Conservation (phyloP, 148 eudicot genomes). For the Vaccinium corymbosum region DNA sequence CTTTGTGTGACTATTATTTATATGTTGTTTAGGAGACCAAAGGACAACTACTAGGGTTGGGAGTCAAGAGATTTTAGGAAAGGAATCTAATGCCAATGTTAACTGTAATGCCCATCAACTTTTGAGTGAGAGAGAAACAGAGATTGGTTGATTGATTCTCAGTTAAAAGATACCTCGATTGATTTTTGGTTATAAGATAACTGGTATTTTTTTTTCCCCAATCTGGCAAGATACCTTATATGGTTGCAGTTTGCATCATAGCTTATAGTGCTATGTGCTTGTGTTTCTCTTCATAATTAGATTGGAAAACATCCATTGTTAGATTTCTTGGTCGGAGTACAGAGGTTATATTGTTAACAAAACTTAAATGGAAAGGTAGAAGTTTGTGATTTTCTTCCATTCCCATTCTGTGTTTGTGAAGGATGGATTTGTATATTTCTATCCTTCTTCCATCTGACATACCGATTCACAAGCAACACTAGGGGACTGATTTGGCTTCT, state of each 20-base stretch:
- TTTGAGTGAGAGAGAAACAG: background rate
- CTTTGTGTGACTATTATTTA: background rate
- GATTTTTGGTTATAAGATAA: too few species aligned
- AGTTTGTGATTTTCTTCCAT: background rate
- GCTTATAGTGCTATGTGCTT: background rate
- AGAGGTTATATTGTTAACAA: background rate
- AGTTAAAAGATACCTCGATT: background rate
- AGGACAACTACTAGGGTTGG: background rate
- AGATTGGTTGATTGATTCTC: background rate
- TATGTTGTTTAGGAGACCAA: background rate
- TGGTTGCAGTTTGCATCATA: background rate
- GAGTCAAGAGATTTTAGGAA: background rate
- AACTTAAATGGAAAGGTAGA: background rate
- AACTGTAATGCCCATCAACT: background rate
- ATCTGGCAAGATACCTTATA: background rate
- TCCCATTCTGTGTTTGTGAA: background rate
- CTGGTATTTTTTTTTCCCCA: too few species aligned
- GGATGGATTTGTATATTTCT: background rate
- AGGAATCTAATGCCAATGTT: background rate
- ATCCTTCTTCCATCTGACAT: background rate
- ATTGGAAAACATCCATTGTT: background rate
- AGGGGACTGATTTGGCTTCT: slow-evolving; percentile 5
- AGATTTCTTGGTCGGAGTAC: background rate
- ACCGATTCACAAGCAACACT: background rate
- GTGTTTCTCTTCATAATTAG: background rate